These are phyloP conservation scores for Collybiopsis luxurians DNA, from an alignment of 768 basidiomycete species.

Conservation along the genomic window DNA sequence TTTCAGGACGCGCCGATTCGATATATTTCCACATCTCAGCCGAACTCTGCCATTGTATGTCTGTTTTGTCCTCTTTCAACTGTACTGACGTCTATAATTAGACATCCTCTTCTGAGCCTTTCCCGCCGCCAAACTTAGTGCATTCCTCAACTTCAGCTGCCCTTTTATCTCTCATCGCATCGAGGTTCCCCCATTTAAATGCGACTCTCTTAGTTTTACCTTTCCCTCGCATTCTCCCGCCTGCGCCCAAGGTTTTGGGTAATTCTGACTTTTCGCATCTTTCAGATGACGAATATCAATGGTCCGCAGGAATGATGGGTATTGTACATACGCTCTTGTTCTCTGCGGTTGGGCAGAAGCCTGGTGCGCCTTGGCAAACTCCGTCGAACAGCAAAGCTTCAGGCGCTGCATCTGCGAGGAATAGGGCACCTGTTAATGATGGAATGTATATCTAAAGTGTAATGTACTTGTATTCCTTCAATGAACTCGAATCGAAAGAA, in stretches of 20 bases:
- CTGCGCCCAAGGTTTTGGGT: conserved; percentile 38
- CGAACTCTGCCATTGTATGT: conserved; percentile 6
- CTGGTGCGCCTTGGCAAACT: background rate
- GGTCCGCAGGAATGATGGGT: conserved; percentile 32
- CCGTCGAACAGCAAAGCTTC: background rate
- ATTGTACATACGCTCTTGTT: conserved; percentile 35
- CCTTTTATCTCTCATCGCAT: conserved; percentile 38
- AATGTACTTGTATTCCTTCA: background rate
- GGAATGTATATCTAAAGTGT: conserved; percentile 8
- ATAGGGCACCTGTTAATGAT: background rate
- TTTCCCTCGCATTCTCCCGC: conserved; percentile 37
- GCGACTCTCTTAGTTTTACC: conserved; percentile 47
- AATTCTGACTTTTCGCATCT: conserved; percentile 29
- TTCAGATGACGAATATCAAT: conserved; percentile 30
- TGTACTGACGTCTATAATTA: conserved; percentile 12
- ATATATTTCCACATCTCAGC: conserved; percentile 38
- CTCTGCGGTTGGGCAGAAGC: conserved; percentile 20
- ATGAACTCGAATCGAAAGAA: background rate
- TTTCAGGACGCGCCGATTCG: conserved; percentile 49
- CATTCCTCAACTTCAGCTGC: conserved; percentile 50
- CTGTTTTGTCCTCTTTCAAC: background rate
- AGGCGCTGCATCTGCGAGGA: background rate
- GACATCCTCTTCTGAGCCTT: conserved; percentile 33
- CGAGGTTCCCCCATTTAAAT: conserved; percentile 7
- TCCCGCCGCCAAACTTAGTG: conserved; percentile 56